Base-by-base conservation (phyloP, 2,329 filamentous ascomycete species). In the Aspergillus ochraceus region DNA sequence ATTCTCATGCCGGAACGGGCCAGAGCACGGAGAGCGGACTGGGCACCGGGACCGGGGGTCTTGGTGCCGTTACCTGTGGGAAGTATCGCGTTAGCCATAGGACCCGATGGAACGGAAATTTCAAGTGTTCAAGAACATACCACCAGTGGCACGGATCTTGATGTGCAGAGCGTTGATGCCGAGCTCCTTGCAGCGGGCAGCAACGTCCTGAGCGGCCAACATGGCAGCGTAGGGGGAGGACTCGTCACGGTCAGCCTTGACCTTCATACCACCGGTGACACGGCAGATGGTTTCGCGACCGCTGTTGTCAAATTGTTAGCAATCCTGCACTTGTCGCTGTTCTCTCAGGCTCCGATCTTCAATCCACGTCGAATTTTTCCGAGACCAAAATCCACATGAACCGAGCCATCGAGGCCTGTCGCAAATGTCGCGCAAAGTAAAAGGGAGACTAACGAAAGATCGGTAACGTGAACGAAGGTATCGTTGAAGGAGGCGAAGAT, bases 261-360 rank as follows among this genome's bases (percentile, higher is more conserved):
- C 95, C 88, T 99, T 99, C 95, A 99, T 99, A 80, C 96, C 96
- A 86, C 96, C 95, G 76, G 96, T 99, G 74, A 99, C 94, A 91
- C 95, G 93, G 88, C 88, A 91, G 86, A 99, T 97, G 84, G 96
- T 99, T 90, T 99, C 95, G 84, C 95, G 95, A 85, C 95, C 95
- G 84, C 91, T 96, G 85, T 80, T 36, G 22, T 36, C 30, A 11
- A 55, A 17, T 24, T 12, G 49, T 67, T 64, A 67, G 63, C 39
- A 20, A 55, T 30, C 47, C 20, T 4, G 22, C 20, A 6, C 19
- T 32, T 47, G 32, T 46, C 39, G 12, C 4, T 47, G 9, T 19
- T 5, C 29, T 26, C 50, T 14, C 30, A 32, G 20, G 30, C 26
- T 50, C 19, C 30, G n/a, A 32, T 58, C 10, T 39, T 26, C 56